Evolutionary conservation across 352 stramenopile species (phyloP), one percentile per base, ranked within the genome.

Genomic region (Globisporangium radiosum): DNA sequence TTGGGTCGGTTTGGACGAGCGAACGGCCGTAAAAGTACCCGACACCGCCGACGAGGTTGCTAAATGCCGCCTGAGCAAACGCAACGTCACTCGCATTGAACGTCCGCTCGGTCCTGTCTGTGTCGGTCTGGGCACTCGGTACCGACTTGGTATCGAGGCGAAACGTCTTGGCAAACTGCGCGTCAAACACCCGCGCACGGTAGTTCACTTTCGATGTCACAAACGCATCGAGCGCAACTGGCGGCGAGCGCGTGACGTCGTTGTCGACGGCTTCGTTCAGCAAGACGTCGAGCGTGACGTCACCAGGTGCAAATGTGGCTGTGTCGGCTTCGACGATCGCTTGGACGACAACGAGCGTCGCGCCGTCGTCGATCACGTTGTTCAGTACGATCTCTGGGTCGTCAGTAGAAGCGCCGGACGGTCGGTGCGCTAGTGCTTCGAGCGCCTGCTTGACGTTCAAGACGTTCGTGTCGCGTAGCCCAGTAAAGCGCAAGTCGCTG

Each of bases 21-120:
- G 79, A 89, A 38, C 76, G 90, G 45, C 92, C 92, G 56, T 95
- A 88, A 56, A 98, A 98, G 70, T 88, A 97, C 14, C 88, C 81
- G 11, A 90, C 86, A 13, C 92, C 90, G 25, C 88, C 92, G 33
- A 98, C 73, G 39, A 97, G 70, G 51, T 97, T 97, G 51, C 85
- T 92, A 64, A 98, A 87, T 39, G 85, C 89, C 3, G 87, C 85
- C 58, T 92, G 76, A 0, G 86, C 89, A 58, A 95, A 91, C 10
- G 67, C 63, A 15, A 90, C 56, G n/a, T 93, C 61, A 44, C 66
- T 87, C 14, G 63, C 56, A 43, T 88, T 87, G 43, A 84, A 87
- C 14, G 33, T 5, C 5, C n/a, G 0, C 17, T 36, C 25, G 53
- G 37, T 7, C 5, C 7, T 5, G 57, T 44, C 49, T 17, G 7